A percentile compares a stretch with the other conserved stretches of the same genome.
phyloP scores from a whole-genome alignment of 2,329 filamentous ascomycete species.

The Beauveria medogensis region DNA sequence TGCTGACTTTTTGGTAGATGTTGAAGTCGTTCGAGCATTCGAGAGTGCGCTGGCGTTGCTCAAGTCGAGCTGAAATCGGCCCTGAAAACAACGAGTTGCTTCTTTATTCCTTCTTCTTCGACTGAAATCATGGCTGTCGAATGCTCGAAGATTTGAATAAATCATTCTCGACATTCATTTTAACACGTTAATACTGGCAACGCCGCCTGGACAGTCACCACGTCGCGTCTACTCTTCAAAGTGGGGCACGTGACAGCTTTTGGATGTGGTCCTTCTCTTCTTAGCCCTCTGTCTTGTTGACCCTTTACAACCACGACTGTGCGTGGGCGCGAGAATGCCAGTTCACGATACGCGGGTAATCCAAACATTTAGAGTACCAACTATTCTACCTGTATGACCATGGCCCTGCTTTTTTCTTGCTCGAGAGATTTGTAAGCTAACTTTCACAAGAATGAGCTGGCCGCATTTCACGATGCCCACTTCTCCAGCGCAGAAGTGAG shows the following conservation, averaged over 20 bases:
- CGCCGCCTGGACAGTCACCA: neutral
- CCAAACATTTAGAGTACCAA: neutral
- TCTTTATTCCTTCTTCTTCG: neutral
- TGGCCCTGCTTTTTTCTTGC: neutral
- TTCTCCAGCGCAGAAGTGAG: conserved; percentile 42
- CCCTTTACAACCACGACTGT: neutral
- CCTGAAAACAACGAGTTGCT: neutral
- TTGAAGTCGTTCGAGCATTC: conserved; percentile 54
- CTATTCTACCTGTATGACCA: conserved; percentile 2
- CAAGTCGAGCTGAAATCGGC: conserved; percentile 23
- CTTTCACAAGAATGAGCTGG: conserved; percentile 46
- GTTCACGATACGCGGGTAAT: neutral
- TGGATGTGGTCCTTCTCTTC: neutral
- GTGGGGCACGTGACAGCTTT: conserved; percentile 6
- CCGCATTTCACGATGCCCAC: conserved; percentile 50
- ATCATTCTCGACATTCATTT: neutral
- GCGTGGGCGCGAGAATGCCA: conserved; percentile 1
- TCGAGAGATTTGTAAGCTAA: conserved; percentile 14
- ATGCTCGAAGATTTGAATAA: too few species aligned
- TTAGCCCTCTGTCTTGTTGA: neutral
- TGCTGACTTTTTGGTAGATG: conserved; percentile 20
- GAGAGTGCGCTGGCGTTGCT: conserved; percentile 53
- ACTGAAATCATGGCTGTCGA: neutral
- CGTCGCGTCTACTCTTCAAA: neutral
- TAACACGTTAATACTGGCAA: neutral